Evolutionary conservation across 129 eudicot genomes (phyloP), one percentile per base, ranked within the genome.

Genomic region (Erigeron canadensis): DNA sequence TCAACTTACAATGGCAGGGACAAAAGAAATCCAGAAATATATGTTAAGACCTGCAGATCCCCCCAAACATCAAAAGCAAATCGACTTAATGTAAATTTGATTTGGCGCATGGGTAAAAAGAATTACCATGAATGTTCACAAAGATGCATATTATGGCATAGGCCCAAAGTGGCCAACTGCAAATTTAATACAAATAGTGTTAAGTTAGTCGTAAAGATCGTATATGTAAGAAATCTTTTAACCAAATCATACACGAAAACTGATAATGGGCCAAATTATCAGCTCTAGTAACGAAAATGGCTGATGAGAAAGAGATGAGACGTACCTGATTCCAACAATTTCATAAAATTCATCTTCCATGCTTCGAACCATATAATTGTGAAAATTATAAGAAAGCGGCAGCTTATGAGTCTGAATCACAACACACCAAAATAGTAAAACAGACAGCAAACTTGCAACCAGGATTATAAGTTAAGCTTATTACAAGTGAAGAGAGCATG

Each of bases 131-230:
- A 61, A 95, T 62, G 73, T 95, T 95, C 62, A 95, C 66, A 75
- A 84, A 86, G 83, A 95, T 95, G 89, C 97, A 90, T 23, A 95
- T 55, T 72, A 95, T 90, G 68, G 97, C 95, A 78, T 95, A 95
- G 40, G 81, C 99, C 99, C 99, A 95, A 11, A 95, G 96, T 17
- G 94, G 96, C 97, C 99, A 95, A 80, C 99, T 95, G 95, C 89
- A 79, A 77, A 65, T 76, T 2, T 45, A 43, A 62, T 51, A 57
- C 22, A 53, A 19, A 16, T 53, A 18, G 51, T 39, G 60, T 21
- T 67, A 17, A 18, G 28, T 63, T 63, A 63, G 68, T 12, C 4
- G 28, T 18, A 7, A 15, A 63, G 28, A 63, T 0, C 4, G 40
- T 40, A 63, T 28, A 38, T 17, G 34, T 4, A 16, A 28, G 34